Base-by-base conservation (phyloP, 2,329 filamentous ascomycete species). In the Ceratocystis lukuohia region DNA sequence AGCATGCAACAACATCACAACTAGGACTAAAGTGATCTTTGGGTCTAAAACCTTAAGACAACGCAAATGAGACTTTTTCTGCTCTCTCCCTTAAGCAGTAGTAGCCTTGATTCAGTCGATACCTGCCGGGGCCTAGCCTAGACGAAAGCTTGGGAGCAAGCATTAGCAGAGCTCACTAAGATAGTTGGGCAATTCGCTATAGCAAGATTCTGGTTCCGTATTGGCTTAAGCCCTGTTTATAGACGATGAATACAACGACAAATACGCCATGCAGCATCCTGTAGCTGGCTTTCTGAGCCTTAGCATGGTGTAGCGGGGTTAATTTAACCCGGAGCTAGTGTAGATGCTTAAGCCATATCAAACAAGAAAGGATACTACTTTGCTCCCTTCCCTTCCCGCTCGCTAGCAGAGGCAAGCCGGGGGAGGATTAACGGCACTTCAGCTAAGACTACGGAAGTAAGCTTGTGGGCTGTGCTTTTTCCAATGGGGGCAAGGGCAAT, bases 401-500 rank as follows among this genome's bases (percentile, higher is more conserved):
- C 33, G 15, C 22, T 33, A 28, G 53, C 53, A 57, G 53, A 28
- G 53, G 10, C 25, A 57, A 57, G 28, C 17, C 10, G 37, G 37
- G 10, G 37, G 56, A 59, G 30, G 28, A 30, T 59, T 33, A 37
- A 53, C 48, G 22, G 48, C 56, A 37, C n/a, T 59, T 30, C 25
- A 25, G 25, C 56, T 37, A 37, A 59, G 56, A 8, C n/a, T 12
- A 41, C 15, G 37, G 30, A 59, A 59, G 56, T 59, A 59, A 59
- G 56, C 56, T 59, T 59, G 56, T 37, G 33, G 56, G 56, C 56
- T 59, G n/a, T 59, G 25, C 56, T 37, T 8, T 22, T 53, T n/a
- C 56, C 4, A 37, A 59, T 17, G n/a, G 4, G 28, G 5, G 6
- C 28, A 53, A 28, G 25, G 48, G 56, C 28, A 41, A 15, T 15